phyloP scores from a whole-genome alignment of 495 filamentous ascomycete species.

The Polyplosphaeria fusca region DNA sequence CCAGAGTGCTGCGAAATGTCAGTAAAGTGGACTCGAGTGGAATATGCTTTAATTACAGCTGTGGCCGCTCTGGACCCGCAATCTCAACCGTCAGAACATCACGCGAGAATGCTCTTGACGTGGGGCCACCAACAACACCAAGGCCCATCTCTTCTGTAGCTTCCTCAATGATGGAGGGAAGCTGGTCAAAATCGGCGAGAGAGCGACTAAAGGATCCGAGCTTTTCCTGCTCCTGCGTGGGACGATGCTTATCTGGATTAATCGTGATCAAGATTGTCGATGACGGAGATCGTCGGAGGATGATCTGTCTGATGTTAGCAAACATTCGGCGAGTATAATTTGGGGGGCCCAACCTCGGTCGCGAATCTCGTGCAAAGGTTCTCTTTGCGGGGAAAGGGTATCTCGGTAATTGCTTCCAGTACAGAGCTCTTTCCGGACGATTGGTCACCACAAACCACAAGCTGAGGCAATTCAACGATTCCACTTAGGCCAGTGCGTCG shows the following conservation, averaged over 20 bases:
- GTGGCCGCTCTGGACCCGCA: slow-evolving; percentile 53
- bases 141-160: slow-evolving; percentile 39
- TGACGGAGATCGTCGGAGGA: slow-evolving; percentile 43
- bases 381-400: slow-evolving; percentile 64
- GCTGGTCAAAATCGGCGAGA: slow-evolving; percentile 36
- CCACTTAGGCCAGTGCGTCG: slow-evolving; percentile 54
- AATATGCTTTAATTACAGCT: too few relatives aligned
- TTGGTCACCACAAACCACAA: slow-evolving; percentile 73
- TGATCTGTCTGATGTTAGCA: too few relatives aligned
- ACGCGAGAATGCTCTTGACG: slow-evolving; percentile 48
- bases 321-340: too few relatives aligned
- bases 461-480: slow-evolving; percentile 61
- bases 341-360: too few relatives aligned
- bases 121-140: slow-evolving; percentile 5
- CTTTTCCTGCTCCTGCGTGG: slow-evolving; percentile 31
- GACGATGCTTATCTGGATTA: slow-evolving; percentile 36
- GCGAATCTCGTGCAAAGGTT: slow-evolving; percentile 67
- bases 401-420: slow-evolving; percentile 67
- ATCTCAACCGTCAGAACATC: slow-evolving; percentile 66
- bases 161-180: slow-evolving; percentile 38
- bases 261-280: slow-evolving; percentile 34
- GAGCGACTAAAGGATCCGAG: slow-evolving; percentile 35
- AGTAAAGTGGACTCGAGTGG: too few relatives aligned
- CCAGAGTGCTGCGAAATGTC: too few relatives aligned
- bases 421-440: slow-evolving; percentile 73